Base-by-base conservation (phyloP, 768 basidiomycete genomes). In the Termitomyces sp. region DNA sequence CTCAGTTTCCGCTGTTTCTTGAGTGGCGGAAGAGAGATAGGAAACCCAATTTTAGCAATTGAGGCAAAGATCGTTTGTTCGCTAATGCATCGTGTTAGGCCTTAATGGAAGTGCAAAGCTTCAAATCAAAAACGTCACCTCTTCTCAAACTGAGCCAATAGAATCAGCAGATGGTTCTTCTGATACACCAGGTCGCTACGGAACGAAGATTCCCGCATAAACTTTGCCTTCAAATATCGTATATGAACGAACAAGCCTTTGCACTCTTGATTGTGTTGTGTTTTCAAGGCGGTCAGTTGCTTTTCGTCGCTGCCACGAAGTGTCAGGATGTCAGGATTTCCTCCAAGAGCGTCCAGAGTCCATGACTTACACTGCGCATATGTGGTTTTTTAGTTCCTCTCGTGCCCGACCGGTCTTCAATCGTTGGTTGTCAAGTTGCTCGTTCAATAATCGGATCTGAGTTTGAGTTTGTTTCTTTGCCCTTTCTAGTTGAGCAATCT, bases 241-340 rank as follows among this genome's bases (percentile, higher is more conserved):
- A 97, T 93, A 70, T 97, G 93, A 8, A 92, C 83, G 50, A 98
- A 85, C 20, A 98, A 76, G 9, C 93, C 92, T 67, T 94, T 94
- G 75, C 90, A 89, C 68, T 98, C 94, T 61, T 84, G 83, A 61
- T 89, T 91, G 68, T 94, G 92, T 69, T 84, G 86, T 2, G 73
- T 63, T 62, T 80, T 85, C 61, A 91, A 65, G 13, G 75, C 73
- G 3, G 77, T 75, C 5, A 92, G 61, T 65, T 85, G 80, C 16
- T 63, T 66, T 5, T 80, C 77, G 59, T 88, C 82, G 20, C 86
- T 87, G 22, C 36, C 16, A 53, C 28, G 22, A 30, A 13, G 51
- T 64, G 55, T 64, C 45, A 69, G 60, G 3, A 46, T 64, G 55
- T 64, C 45, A 69, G 60, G 3, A 46, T 9, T 13, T 6, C 10